Evolutionary conservation across 805 yeast species (phyloP), one percentile per base, ranked within the genome.

Genomic region (Saccharomycopsis capsularis): DNA sequence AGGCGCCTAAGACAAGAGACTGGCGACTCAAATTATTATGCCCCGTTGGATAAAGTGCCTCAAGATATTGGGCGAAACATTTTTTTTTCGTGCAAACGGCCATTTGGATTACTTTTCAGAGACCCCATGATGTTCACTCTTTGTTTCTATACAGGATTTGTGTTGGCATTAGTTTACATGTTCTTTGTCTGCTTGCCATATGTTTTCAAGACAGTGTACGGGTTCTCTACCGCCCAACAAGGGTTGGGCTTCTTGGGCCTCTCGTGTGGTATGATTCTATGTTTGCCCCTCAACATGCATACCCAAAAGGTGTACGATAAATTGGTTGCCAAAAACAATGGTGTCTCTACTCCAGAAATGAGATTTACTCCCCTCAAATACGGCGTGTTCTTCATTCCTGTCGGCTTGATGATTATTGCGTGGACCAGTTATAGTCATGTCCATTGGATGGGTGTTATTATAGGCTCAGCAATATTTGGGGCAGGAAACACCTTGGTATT

Each of bases 401-500:
- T 70, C 13, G 88, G 87, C 0, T 64, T 82, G 38, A 66, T 82
- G 52, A 78, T 85, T 78, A 81, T 78, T 57, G 89, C 88, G 15
- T 82, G 88, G 89, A 73, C 81, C 30, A 81, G 84, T 1, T 67
- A 79, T 57, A 67, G 73, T 29, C 60, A 73, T 27, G 58, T 78
- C 40, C 78, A 70, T 46, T 82, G 84, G 82, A 70, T 82, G 37
- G 75, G 80, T 70, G 84, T 86, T 0, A 66, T 68, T 27, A 66
- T 82, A 27, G 90, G 89, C 2, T 70, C 79, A 16, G 74, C 68
- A 3, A 64, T 83, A 22, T 81, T 80, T 60, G 81, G 82, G 2
- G 72, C 75, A 57, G 78, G 79, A 1, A 62, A 81, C 37, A 73
- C 79, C 49, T 75, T 80, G 3, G 79, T 79, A n/a, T 83, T 83